Percentiles rank a stretch among this genome's conserved stretches.
phyloP scores from a whole-genome alignment of 768 basidiomycete species.

The Mrakia gelida region DNA sequence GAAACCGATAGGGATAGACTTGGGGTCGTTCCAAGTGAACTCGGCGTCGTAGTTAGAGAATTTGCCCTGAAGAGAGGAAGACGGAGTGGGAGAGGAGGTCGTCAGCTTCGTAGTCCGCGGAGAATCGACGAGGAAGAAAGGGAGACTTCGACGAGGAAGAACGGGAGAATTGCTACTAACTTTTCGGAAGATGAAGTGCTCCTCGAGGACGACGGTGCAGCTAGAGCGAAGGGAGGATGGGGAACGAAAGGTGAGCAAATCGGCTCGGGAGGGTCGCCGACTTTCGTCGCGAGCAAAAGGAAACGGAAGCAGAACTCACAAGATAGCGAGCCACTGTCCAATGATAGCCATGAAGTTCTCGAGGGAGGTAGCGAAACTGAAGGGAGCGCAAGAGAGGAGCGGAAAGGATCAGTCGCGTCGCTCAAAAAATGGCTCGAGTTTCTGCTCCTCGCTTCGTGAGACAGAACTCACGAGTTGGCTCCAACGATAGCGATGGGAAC shows the following conservation, averaged over 20 bases:
- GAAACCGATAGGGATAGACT: slow-evolving; percentile 46
- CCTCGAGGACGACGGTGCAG: slow-evolving; percentile 50
- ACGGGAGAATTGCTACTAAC: slow-evolving; percentile 35
- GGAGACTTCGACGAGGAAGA: too few relatives aligned
- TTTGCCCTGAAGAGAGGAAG: slow-evolving; percentile 46
- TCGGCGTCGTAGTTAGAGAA: slow-evolving; percentile 46
- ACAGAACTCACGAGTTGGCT: slow-evolving; percentile 41
- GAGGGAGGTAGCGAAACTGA: slow-evolving; percentile 47
- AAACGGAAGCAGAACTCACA: slow-evolving; percentile 26
- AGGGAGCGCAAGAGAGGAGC: not conserved
- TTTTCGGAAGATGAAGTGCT: slow-evolving; percentile 54
- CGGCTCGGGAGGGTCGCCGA: not conserved
- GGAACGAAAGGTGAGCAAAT: not conserved
- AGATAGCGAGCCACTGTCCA: slow-evolving; percentile 56
- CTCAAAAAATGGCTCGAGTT: too few relatives aligned
- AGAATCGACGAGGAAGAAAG: too few relatives aligned
- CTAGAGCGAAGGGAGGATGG: not conserved
- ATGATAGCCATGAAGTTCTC: slow-evolving; percentile 45
- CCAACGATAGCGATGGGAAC: slow-evolving; percentile 53
- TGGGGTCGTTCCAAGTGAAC: slow-evolving; percentile 42
- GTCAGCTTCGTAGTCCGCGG: not conserved
- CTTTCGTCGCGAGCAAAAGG: not conserved
- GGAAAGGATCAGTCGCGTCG: not conserved
- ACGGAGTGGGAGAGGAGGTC: slow-evolving; percentile 38
- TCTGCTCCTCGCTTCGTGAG: too few relatives aligned